These are phyloP conservation scores for Rhynchosporium agropyri DNA, from an alignment of 2,329 filamentous ascomycete genomes.

Conservation along the genomic window DNA sequence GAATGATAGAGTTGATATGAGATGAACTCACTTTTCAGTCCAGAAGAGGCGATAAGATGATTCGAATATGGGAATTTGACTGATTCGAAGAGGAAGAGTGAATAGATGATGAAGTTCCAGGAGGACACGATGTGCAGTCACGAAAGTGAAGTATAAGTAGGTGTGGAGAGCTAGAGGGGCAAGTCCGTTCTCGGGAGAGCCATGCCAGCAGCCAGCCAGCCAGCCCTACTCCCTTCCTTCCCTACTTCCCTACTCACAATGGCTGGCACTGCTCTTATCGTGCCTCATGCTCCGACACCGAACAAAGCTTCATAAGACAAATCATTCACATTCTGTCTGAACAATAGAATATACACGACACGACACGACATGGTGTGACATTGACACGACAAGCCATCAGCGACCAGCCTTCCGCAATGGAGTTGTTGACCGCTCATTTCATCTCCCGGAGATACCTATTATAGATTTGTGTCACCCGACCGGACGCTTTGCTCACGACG, in stretches of 20 bases:
- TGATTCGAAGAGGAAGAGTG: not conserved
- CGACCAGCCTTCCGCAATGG: not conserved
- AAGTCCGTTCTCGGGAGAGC: constrained; percentile 20
- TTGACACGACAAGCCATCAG: not conserved
- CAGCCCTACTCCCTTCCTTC: not conserved
- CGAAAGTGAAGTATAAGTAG: not conserved
- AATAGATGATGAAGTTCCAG: not conserved
- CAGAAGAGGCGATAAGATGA: constrained; percentile 26
- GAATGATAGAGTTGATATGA: not conserved
- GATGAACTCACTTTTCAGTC: constrained; percentile 26
- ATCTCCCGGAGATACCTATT: not conserved
- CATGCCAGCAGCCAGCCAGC: not conserved
- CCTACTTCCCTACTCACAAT: not conserved
- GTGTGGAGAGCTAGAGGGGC: constrained; percentile 18
- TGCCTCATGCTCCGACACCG: constrained; percentile 1
- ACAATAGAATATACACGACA: not conserved
- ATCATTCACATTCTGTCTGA: not conserved
- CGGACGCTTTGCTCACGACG: not conserved
- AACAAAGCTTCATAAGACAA: constrained; percentile 1
- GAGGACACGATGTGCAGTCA: constrained; percentile 13
- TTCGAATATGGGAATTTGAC: not conserved
- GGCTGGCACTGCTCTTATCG: constrained; percentile 16
- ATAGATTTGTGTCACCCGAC: constrained; percentile 10
- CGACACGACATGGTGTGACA: not conserved
- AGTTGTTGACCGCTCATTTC: constrained; percentile 12